Conservation (phyloP, 192 early-diverging fungal species). For the Entophlyctis luteolus region DNA sequence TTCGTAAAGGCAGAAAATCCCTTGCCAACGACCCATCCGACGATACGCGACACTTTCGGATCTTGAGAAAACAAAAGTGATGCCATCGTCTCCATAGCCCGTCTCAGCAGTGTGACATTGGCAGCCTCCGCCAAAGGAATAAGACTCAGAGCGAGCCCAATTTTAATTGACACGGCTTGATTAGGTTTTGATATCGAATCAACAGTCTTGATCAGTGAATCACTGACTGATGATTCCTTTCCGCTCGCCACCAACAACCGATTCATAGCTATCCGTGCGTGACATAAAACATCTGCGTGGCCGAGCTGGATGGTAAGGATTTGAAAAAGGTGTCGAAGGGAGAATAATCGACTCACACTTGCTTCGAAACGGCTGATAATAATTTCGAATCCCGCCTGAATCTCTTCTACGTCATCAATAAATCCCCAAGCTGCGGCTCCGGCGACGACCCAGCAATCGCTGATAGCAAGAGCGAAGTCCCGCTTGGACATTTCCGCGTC, state of each 20-base stretch:
- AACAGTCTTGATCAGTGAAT: neutral
- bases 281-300: no score
- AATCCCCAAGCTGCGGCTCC: neutral
- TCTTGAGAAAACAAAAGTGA: neutral
- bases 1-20: neutral
- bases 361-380: neutral
- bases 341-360: no score
- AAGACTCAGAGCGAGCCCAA: neutral
- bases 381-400: neutral
- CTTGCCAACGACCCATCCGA: constrained; percentile 19
- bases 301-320: no score
- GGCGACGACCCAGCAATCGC: constrained; percentile 11
- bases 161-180: no score
- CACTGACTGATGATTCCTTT: neutral
- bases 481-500: no score
- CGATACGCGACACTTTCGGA: constrained; percentile 1
- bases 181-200: neutral
- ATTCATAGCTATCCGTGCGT: neutral
- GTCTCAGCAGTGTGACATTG: no score
- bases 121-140: no score
- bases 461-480: no score
- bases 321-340: no score
- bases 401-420: neutral
- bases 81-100: no score
- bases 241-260: neutral